These are phyloP conservation scores for Carex sylvatica DNA, from an alignment of 202 grass and related monocot species.

Conservation along the genomic window DNA sequence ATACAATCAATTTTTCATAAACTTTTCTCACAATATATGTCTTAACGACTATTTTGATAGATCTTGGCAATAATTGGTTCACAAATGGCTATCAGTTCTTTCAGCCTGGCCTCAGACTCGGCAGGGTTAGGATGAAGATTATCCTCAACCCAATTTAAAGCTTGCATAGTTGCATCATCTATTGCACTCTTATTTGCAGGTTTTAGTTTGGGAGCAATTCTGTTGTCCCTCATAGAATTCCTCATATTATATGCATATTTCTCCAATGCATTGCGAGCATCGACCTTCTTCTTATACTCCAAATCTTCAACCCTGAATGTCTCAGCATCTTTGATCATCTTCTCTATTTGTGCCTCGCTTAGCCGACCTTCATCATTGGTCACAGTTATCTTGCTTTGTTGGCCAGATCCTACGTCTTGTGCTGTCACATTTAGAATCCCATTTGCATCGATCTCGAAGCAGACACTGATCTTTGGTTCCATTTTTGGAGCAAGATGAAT, in stretches of 20 bases:
- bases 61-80: constrained; percentile 72
- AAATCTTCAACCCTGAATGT: constrained; percentile 11
- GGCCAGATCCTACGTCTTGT: neutral
- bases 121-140: constrained; percentile 16
- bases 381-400: constrained; percentile 16
- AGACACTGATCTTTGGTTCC: constrained; percentile 20
- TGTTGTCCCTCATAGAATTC: constrained; percentile 13
- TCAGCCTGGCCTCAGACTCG: neutral
- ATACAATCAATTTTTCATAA: neutral
- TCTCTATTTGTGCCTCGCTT: constrained; percentile 1
- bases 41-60: constrained; percentile 39
- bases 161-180: constrained; percentile 13
- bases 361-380: constrained; percentile 18
- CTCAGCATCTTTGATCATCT: constrained; percentile 27
- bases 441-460: constrained; percentile 28
- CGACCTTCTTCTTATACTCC: constrained; percentile 12
- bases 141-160: constrained; percentile 19
- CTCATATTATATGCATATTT: constrained; percentile 26
- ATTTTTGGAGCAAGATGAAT: neutral
- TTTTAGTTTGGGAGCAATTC: constrained; percentile 18
- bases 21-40: neutral
- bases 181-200: constrained; percentile 3
- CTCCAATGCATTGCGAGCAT: constrained; percentile 18
- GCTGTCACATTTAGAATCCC: constrained; percentile 26
- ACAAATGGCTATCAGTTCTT: constrained; percentile 37